Evolutionary conservation across 257 asterid species (phyloP).

Genomic region (Coffea canephora): DNA sequence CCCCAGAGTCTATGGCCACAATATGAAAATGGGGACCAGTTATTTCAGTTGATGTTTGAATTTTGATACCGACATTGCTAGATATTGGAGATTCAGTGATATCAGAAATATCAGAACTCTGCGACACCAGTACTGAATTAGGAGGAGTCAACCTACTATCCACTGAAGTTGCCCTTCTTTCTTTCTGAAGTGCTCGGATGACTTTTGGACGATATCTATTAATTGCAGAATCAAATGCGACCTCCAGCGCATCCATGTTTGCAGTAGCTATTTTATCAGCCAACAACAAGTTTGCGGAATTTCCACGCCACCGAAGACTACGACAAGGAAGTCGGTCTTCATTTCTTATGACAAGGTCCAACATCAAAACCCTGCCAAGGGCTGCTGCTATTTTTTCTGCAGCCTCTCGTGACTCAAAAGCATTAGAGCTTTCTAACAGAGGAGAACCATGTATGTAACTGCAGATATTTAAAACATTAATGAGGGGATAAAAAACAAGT

Average conservation of each 20-base stretch:
- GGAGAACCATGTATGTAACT: conserved; percentile 95
- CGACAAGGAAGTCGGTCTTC: conserved; percentile 99
- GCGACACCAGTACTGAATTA: conserved; percentile 57
- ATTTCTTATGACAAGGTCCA: conserved; percentile 96
- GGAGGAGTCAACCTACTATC: conserved; percentile 59
- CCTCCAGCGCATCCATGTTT: conserved; percentile 69
- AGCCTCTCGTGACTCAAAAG: conserved; percentile 81
- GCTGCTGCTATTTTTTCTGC: conserved; percentile 83
- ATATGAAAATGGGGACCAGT: conserved; percentile 48
- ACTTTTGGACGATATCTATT: conserved; percentile 79
- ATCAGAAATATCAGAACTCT: conserved; percentile 76
- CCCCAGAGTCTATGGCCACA: conserved; percentile 96
- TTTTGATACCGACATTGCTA: conserved; percentile 50
- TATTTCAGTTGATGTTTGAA: conserved; percentile 48
- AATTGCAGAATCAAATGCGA: conserved; percentile 86
- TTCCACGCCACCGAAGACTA: conserved; percentile 96
- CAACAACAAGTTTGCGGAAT: conserved; percentile 77
- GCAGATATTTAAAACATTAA: conserved; percentile 24
- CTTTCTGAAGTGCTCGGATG: conserved; percentile 87
- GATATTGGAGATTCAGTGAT: conserved; percentile 73
- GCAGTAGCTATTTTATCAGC: conserved; percentile 60
- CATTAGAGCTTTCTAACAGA: conserved; percentile 71
- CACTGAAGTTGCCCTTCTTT: conserved; percentile 84
- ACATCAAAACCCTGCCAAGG: conserved; percentile 85
- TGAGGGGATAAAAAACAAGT: not conserved